Base-by-base conservation (phyloP, 805 yeast genomes). In the Hyphopichia homilentoma region DNA sequence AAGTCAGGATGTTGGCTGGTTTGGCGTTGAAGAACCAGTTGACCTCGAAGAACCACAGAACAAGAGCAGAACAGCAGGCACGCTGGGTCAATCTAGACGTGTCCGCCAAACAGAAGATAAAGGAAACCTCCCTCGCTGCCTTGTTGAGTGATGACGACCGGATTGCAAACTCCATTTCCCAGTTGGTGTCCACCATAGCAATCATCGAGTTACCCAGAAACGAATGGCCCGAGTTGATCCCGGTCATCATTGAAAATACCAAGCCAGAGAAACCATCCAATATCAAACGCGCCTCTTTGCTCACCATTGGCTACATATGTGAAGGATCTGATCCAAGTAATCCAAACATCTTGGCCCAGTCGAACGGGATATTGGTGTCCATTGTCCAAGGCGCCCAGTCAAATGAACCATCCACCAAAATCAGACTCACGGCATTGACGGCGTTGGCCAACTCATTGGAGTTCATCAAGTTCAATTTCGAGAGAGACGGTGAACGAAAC, bases 131-230 rank as follows among this genome's bases (percentile, higher is more conserved):
- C 4, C 57, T 90, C 30, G 61, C 63, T 27, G 76, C 89, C 3
- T 73, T 93, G 35, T 56, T 81, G 35, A 70, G 84, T 12, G 54
- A 65, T n/a, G 77, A 79, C 47, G 84, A 77, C 43, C 75, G 86
- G 50, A 96, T 90, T 35, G 93, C 95, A 20, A 78, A 80, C 36
- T 74, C 95, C 18, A 82, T 90, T 16, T 96, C 98, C 16, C 97
- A 90, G 66, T 70, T 90, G 44, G 90, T 93, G 32, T 95, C 97
- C 21, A 95, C 97, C 7, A 85, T 93, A 48, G 98, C 97, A n/a
- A 90, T 82, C 42, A 85, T 90, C 36, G 98, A 93, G 57, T 70
- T 93, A 43, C 97, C 97, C 28, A 67, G 82, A 41, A 72, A 73
- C 43, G 86, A 83, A 52, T 93, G 98, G 98, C 79, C 82, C 17